Percentiles rank a stretch among this genome's conserved stretches.
phyloP scores from a whole-genome alignment of 495 filamentous ascomycete genomes.

The Xylaria longipes region DNA sequence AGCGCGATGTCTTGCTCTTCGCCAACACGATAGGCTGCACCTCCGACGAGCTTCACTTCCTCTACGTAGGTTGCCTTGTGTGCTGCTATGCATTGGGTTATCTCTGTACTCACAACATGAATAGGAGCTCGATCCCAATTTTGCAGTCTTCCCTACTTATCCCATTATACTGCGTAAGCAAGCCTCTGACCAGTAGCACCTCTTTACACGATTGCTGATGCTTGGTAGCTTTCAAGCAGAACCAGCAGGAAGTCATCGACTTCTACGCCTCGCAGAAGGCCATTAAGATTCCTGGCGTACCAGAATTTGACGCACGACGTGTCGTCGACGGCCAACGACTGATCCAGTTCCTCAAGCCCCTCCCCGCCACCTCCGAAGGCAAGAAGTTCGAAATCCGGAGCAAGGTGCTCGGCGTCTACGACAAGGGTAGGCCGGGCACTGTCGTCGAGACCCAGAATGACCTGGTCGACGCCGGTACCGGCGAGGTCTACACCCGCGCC shows the following conservation, averaged over 20 bases:
- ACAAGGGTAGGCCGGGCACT: slow-evolving; percentile 85
- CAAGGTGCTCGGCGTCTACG: slow-evolving; percentile 86
- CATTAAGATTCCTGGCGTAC: slow-evolving; percentile 74
- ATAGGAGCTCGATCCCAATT: slow-evolving; percentile 82
- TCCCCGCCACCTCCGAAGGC: slow-evolving; percentile 75
- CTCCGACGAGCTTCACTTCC: slow-evolving; percentile 86
- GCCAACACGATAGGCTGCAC: slow-evolving; percentile 86
- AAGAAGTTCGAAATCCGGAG: slow-evolving; percentile 75
- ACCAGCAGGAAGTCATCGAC: slow-evolving; percentile 78
- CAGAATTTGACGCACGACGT: slow-evolving; percentile 74
- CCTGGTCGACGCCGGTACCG: slow-evolving; percentile 71
- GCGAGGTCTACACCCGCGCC: slow-evolving; percentile 74
- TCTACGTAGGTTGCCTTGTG: slow-evolving; percentile 67
- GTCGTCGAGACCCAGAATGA: slow-evolving; percentile 82
- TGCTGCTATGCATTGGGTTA: background rate
- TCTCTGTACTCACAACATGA: slow-evolving; percentile 27
- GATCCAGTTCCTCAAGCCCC: slow-evolving; percentile 76
- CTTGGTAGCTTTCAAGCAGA: slow-evolving; percentile 75
- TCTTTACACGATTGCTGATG: background rate
- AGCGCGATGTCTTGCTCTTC: slow-evolving; percentile 86
- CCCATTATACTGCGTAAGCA: slow-evolving; percentile 77
- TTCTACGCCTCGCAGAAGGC: slow-evolving; percentile 74
- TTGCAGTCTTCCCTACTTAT: slow-evolving; percentile 87
- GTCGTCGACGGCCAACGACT: slow-evolving; percentile 87
- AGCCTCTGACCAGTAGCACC: slow-evolving; percentile 1